Evolutionary conservation across 305 asterid genomes (phyloP), one percentile per base, ranked within the genome.

Genomic region (Plantago coronopus): DNA sequence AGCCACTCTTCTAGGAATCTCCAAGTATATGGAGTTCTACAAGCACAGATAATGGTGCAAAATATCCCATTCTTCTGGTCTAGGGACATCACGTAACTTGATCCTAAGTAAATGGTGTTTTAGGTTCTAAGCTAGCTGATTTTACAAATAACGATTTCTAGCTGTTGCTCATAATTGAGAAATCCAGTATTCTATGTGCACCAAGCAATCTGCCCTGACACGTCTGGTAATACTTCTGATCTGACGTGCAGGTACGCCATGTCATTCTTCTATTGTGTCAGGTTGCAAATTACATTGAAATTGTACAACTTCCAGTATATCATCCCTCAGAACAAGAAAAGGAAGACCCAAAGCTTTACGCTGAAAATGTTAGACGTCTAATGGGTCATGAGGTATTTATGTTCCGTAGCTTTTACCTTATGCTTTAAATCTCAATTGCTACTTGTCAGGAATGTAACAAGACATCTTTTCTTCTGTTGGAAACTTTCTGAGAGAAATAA

Each of bases 301-400:
- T 83, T 69, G 76, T 49, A 22, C 64, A 74, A 37, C 71, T 86
- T 60, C 93, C 95, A 19, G 72, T 79, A 48, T 83, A 86, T 72
- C 69, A 67, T 63, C 95, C 93, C 58, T 83, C 95, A 3, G 87
- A 76, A 70, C 84, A 78, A 78, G 95, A 86, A 68, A 79, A 76
- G 70, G 85, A 72, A 61, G 86, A 86, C 37, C 91, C 95, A 18
- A 84, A 76, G 72, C 83, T 83, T 53, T 86, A 81, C 63, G 93
- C 95, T 19, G 83, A 78, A 17, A 83, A 86, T 68, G 81, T 86
- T 43, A 77, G 95, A 63, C 78, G 65, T 53, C 72, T 83, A 66
- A 86, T 86, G 89, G 95, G 94, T 73, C 81, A 53, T 55, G 89
- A 82, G 96, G 96, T 89, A 70, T 46, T 57, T 22, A 27, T 76